phyloP scores from a whole-genome alignment of 1,284 basidiomycete genomes.

The Apiotrichum brassicae region DNA sequence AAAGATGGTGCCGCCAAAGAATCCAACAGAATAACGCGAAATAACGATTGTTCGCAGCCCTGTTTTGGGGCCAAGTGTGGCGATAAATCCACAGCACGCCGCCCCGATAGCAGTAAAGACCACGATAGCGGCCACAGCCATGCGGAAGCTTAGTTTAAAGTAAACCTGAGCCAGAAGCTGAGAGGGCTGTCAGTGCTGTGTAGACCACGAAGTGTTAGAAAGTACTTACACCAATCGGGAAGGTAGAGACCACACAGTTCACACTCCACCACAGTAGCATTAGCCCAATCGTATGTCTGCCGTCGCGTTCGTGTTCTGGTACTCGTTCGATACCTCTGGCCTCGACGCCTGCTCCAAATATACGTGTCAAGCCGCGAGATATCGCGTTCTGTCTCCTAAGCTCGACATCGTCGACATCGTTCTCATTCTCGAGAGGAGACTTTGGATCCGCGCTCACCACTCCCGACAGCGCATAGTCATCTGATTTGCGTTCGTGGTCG shows the following conservation, averaged over 20 bases:
- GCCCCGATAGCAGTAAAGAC: conserved; percentile 44
- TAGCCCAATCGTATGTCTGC: conserved; percentile 22
- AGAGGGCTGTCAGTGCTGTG: not conserved
- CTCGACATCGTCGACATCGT: conserved; percentile 1
- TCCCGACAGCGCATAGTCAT: not conserved
- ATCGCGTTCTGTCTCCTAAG: conserved; percentile 2
- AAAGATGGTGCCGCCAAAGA: conserved; percentile 55
- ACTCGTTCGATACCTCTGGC: conserved; percentile 33
- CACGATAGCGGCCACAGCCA: conserved; percentile 40
- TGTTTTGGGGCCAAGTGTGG: conserved; percentile 57
- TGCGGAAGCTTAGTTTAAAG: conserved; percentile 54
- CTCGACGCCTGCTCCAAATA: conserved; percentile 30
- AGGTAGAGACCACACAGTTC: conserved; percentile 51
- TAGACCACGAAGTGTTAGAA: not conserved
- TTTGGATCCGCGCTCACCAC: not conserved
- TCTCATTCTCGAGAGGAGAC: not conserved
- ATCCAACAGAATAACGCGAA: conserved; percentile 51
- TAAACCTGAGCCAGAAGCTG: conserved; percentile 52
- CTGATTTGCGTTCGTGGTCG: no score
- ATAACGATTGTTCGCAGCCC: conserved; percentile 59
- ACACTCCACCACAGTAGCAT: conserved; percentile 33
- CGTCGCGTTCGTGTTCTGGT: conserved; percentile 25
- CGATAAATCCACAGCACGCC: conserved; percentile 51
- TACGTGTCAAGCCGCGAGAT: conserved; percentile 17
- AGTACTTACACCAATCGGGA: conserved; percentile 52